Evolutionary conservation across 768 basidiomycete genomes (phyloP), one percentile per base, ranked within the genome.

Genomic region (Tremella fuciformis): DNA sequence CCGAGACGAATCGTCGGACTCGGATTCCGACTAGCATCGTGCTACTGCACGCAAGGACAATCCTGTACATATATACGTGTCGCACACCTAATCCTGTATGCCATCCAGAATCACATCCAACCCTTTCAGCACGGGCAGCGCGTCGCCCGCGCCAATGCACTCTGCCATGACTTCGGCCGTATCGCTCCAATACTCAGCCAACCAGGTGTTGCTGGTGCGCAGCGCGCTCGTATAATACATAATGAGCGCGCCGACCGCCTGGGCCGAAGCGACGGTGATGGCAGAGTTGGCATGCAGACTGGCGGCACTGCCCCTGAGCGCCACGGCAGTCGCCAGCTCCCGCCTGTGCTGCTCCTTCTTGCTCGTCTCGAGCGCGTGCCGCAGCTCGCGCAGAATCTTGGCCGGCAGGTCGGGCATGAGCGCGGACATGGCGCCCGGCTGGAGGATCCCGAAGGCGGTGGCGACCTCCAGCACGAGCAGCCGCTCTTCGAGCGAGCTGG

Each of bases 171-270:
- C 54, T 19, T 66, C 62, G 7, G 64, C 66, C 9, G 63, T 60
- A 2, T 66, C 62, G 29, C n/a, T 46, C 71, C 71, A 73, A 38
- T 66, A 66, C 46, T 59, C 48, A n/a, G 63, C 39, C 51, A 73
- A 49, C 71, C 71, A 73, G 13, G 18, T 24, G 8, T 55, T 44
- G 48, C 55, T 41, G 15, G 48, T 39, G 58, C 60, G 58, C 24
- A 70, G 29, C 4, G 57, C 52, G 34, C 59, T 53, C 18, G 53
- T 50, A 8, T 67, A 47, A 47, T 64, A 66, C 3, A 65, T 50
- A 11, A 67, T 21, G 4, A 34, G 22, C 15, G 22, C 34, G 3
- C 51, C 51, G 8, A 52, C 51, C 42, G 42, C 22, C 42, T n/a
- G 22, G 42, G 42, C 42, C 4, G 42, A 22, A 37, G 57, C 49